phyloP scores from a whole-genome alignment of 2,329 filamentous ascomycete genomes.

The Alternaria triticimaculans region DNA sequence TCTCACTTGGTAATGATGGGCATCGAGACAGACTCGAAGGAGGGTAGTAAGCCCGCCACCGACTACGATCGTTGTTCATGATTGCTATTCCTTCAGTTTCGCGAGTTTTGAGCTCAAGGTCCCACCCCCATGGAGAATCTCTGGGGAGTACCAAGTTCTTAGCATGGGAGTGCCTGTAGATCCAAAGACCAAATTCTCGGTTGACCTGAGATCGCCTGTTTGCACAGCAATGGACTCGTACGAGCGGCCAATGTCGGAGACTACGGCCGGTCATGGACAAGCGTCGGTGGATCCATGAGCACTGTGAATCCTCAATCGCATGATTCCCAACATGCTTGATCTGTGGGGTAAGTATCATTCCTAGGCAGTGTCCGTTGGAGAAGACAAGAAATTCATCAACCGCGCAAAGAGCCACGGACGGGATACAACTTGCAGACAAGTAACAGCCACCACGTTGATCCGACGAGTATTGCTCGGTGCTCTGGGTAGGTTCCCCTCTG shows the following conservation, averaged over 20 bases:
- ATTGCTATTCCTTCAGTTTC: neutral
- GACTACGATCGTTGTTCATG: neutral
- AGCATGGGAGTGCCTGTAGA: neutral
- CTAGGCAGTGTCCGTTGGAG: neutral
- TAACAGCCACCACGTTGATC: neutral
- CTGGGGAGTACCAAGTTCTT: neutral
- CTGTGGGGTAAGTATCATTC: neutral
- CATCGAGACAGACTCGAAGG: neutral
- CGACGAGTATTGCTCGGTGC: neutral
- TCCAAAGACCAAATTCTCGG: neutral
- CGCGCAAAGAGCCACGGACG: neutral
- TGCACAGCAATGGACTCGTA: neutral
- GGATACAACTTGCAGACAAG: neutral
- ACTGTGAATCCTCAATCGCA: neutral
- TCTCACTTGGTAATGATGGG: neutral
- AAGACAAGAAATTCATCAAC: neutral
- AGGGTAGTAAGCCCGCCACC: neutral
- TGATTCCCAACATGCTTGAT: neutral
- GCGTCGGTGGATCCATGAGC: neutral
- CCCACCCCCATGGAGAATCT: neutral
- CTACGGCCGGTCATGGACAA: neutral
- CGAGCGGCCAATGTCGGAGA: neutral
- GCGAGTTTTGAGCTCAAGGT: neutral
- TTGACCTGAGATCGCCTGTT: neutral
- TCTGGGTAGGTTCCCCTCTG: neutral